These are phyloP conservation scores for Mycothermus thermophilus DNA, from an alignment of 495 filamentous ascomycete genomes.

Conservation along the genomic window DNA sequence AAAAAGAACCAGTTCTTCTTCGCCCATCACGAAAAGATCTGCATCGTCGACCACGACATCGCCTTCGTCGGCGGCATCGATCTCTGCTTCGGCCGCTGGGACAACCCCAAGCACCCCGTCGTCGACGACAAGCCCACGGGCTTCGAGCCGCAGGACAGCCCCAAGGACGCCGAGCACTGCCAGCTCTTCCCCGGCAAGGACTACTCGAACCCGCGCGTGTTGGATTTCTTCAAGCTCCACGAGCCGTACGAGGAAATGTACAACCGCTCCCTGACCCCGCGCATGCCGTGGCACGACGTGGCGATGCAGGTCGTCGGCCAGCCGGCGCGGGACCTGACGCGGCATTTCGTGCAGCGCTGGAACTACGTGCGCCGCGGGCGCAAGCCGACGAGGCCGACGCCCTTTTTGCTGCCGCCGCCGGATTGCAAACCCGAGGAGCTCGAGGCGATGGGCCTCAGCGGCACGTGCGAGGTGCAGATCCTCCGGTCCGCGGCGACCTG, in stretches of 20 bases:
- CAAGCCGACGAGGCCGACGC: conserved; percentile 86
- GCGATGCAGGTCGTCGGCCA: conserved; percentile 97
- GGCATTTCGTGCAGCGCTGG: conserved; percentile 98
- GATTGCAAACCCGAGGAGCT: conserved; percentile 79
- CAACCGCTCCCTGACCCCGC: conserved; percentile 67
- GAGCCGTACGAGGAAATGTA: conserved; percentile 99
- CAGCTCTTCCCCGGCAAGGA: conserved; percentile 98
- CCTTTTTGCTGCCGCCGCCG: conserved; percentile 83
- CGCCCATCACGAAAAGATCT: conserved; percentile 96
- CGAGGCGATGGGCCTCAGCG: conserved; percentile 72
- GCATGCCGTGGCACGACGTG: conserved; percentile 99
- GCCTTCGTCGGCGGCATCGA: conserved; percentile 96
- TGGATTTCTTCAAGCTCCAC: conserved; percentile 85
- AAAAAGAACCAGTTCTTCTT: conserved; percentile 99
- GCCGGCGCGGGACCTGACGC: conserved; percentile 82
- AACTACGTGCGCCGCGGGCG: conserved; percentile 92
- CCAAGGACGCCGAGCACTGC: conserved; percentile 84
- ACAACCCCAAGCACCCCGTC: conserved; percentile 82
- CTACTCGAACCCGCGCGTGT: conserved; percentile 91
- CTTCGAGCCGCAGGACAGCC: conserved; percentile 59
- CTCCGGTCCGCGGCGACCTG: conserved; percentile 78
- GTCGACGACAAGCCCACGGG: conserved; percentile 91
- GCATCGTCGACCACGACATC: conserved; percentile 88
- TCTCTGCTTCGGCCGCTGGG: conserved; percentile 95
- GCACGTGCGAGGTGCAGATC: conserved; percentile 93